These are phyloP conservation scores for Beauveria caledonica DNA, from an alignment of 2,329 filamentous ascomycete genomes.

Conservation along the genomic window DNA sequence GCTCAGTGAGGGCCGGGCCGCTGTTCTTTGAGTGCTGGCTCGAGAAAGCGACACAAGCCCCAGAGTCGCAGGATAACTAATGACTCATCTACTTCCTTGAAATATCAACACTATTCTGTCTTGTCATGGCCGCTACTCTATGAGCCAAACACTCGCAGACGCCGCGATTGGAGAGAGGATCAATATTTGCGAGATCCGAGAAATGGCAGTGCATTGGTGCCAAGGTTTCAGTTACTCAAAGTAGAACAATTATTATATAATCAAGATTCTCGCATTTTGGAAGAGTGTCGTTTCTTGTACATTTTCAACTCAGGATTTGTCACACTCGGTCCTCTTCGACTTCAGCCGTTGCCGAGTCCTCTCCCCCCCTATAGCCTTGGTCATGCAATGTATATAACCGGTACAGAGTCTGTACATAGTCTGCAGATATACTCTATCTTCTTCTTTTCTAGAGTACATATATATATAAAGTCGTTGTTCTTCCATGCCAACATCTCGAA, in stretches of 20 bases:
- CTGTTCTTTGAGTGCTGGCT: slow-evolving; percentile 61
- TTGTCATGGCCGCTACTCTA: not conserved
- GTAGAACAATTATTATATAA: no score
- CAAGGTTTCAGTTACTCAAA: no score
- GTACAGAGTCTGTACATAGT: not conserved
- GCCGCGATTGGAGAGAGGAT: no score
- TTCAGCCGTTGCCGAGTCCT: no score
- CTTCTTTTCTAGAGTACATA: slow-evolving; percentile 2
- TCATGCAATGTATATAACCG: not conserved
- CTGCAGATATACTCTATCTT: not conserved
- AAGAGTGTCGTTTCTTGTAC: no score
- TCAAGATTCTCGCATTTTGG: no score
- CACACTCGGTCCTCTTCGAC: no score
- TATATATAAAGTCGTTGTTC: slow-evolving; percentile 4
- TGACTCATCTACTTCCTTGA: not conserved
- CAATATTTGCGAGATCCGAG: no score
- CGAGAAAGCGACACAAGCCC: slow-evolving; percentile 33
- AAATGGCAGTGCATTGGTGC: no score
- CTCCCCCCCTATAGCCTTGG: no score
- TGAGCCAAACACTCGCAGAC: no score
- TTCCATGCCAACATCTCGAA: not conserved
- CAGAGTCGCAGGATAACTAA: not conserved
- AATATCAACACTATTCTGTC: not conserved
- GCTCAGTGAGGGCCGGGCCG: slow-evolving; percentile 48
- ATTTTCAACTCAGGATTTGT: no score